Base-by-base conservation (phyloP, 306 rosid species). In the Citrullus colocynthis region DNA sequence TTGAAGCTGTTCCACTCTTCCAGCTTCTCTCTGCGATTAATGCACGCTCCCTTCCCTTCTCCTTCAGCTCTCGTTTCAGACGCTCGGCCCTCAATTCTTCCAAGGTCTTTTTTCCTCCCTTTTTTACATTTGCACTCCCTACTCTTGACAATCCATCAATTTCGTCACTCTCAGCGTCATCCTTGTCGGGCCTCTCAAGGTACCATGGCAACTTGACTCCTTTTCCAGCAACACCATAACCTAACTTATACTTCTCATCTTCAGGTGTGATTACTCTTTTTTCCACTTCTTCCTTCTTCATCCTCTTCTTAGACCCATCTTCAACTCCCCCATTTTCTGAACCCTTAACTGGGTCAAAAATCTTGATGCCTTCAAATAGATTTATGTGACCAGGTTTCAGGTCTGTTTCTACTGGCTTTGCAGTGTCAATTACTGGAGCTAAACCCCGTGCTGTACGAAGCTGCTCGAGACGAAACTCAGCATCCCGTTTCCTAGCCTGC, bases 161-260 rank as follows among this genome's bases (percentile, higher is more conserved):
- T 12, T 76, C 79, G 5, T 54, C 78, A 1, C 58, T 78, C 42
- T 54, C 87, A 34, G 12, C 82, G 61, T 80, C 72, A 65, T 80
- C 56, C 28, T 54, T 86, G 58, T 58, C 81, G 7, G 20, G 88
- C 78, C 82, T 90, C 48, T 88, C 82, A 52, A 89, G 88, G 87
- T 94, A 94, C 98, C 98, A 94, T 9, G 98, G 98, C 81, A 94
- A 49, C 73, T 92, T 85, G 52, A 89, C 91, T 44, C 96, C 97
- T 70, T 91, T 94, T 63, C 97, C 98, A 1, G 91, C 96, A 67
- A 91, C 80, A 49, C 98, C 95, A 84, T 91, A 94, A 14, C 96
- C 98, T 60, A 94, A 85, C 81, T 91, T 89, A 67, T 92, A 92
- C 63, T 89, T 88, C 87, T 94, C 98, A 83, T 94, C 98, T 78